A percentile compares a stretch with the other conserved stretches of the same genome.
Evolutionary conservation across 1,139 yeast genomes (phyloP).

Genomic region (Debaryomyces coudertii): DNA sequence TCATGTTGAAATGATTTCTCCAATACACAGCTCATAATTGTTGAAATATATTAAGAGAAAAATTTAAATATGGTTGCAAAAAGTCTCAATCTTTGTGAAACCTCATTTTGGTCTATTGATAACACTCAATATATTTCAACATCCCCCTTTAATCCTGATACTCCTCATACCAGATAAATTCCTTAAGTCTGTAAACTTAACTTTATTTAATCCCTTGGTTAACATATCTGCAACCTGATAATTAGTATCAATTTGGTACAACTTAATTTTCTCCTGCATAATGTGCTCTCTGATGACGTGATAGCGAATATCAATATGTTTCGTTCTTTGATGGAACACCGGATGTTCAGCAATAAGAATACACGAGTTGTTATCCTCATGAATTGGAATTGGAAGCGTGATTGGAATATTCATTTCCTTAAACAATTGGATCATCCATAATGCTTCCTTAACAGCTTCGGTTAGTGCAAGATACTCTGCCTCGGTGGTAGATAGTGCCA

Average conservation of each 20-base stretch:
- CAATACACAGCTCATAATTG: no score
- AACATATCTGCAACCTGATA: background rate
- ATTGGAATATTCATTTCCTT: no score
- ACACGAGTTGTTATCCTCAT: background rate
- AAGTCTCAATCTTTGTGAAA: no score
- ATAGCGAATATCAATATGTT: background rate
- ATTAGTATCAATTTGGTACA: background rate
- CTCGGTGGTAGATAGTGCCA: conserved; percentile 18
- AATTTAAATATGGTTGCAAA: no score
- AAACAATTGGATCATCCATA: no score
- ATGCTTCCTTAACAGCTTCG: conserved; percentile 16
- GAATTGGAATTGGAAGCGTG: background rate
- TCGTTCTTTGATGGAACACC: background rate
- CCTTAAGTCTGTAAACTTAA: background rate
- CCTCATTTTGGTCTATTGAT: no score
- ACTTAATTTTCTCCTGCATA: background rate
- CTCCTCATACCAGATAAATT: background rate
- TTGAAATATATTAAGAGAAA: no score
- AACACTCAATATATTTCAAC: background rate
- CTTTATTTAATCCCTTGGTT: background rate
- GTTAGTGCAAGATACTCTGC: conserved; percentile 20
- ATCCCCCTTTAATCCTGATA: background rate
- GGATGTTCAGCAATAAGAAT: background rate
- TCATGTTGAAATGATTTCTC: background rate
- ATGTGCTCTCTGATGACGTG: background rate